These are phyloP conservation scores for Neostapfia colusana DNA, from an alignment of 176 grass and related monocot species.

Conservation along the genomic window DNA sequence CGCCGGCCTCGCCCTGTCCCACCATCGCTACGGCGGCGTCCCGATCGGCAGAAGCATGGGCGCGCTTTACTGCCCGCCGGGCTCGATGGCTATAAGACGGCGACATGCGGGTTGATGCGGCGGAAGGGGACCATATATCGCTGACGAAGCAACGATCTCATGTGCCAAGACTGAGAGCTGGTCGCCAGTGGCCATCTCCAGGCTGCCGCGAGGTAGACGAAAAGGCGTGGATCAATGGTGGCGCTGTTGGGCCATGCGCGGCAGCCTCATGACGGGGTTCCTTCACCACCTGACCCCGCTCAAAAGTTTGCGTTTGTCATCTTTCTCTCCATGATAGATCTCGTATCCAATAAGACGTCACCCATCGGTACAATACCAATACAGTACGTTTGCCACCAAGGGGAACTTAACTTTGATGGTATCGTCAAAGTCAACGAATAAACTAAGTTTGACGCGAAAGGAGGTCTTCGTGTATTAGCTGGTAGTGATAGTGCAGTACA, in stretches of 20 bases:
- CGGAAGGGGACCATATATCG: not conserved
- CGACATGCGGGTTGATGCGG: not conserved
- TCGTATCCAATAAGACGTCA: no score
- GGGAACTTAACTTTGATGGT: no score
- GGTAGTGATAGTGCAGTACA: not conserved
- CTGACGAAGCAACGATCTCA: not conserved
- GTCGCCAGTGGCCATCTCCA: not conserved
- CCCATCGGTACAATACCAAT: no score
- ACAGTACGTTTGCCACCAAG: no score
- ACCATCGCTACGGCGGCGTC: no score
- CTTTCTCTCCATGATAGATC: conserved; percentile 2
- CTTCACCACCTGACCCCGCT: not conserved
- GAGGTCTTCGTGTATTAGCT: not conserved
- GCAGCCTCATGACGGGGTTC: no score
- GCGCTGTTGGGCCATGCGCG: not conserved
- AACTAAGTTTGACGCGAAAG: not conserved
- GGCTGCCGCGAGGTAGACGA: not conserved
- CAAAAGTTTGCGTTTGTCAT: conserved; percentile 34
- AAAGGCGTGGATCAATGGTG: not conserved
- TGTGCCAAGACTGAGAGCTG: not conserved
- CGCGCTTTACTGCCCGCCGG: not conserved
- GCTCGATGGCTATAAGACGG: conserved; percentile 25
- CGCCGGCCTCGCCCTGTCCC: conserved; percentile 7
- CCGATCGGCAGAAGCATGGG: not conserved
- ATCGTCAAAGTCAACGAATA: not conserved